phyloP scores from a whole-genome alignment of 1,284 basidiomycete species.

The Malassezia sp. region DNA sequence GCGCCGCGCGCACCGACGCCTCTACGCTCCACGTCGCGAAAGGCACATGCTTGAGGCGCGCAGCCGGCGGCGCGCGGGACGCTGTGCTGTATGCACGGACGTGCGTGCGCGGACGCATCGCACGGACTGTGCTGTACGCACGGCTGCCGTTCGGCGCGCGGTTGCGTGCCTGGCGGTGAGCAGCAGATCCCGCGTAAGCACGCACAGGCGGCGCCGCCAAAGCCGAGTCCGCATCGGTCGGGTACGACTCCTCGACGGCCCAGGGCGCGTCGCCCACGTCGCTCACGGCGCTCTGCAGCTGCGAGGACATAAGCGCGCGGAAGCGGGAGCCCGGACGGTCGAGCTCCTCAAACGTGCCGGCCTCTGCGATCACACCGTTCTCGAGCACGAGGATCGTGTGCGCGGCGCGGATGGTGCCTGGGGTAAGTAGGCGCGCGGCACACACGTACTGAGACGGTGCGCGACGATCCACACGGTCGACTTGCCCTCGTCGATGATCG shows the following conservation, averaged over 20 bases:
- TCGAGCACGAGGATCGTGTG: constrained; percentile 50
- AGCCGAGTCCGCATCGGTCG: too few relatives aligned
- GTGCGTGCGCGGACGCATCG: too few relatives aligned
- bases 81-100: not conserved
- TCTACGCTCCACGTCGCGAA: constrained; percentile 16
- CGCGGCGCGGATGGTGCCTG: constrained; percentile 49
- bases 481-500: constrained; percentile 48
- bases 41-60: constrained; percentile 5
- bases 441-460: constrained; percentile 48
- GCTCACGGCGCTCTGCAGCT: constrained; percentile 22
- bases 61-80: not conserved
- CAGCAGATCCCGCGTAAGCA: too few relatives aligned
- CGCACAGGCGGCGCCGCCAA: too few relatives aligned
- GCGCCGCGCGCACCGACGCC: constrained; percentile 3
- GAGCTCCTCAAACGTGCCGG: constrained; percentile 50
- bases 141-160: too few relatives aligned
- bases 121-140: too few relatives aligned
- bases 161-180: too few relatives aligned
- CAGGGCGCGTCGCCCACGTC: not conserved
- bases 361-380: constrained; percentile 49
- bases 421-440: not conserved
- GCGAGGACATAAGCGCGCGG: constrained; percentile 37
- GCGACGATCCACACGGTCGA: constrained; percentile 52
- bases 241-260: too few relatives aligned
- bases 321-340: constrained; percentile 36